Evolutionary conservation across 2,329 filamentous ascomycete species (phyloP).

Genomic region (Cordyceps cateniannulata): DNA sequence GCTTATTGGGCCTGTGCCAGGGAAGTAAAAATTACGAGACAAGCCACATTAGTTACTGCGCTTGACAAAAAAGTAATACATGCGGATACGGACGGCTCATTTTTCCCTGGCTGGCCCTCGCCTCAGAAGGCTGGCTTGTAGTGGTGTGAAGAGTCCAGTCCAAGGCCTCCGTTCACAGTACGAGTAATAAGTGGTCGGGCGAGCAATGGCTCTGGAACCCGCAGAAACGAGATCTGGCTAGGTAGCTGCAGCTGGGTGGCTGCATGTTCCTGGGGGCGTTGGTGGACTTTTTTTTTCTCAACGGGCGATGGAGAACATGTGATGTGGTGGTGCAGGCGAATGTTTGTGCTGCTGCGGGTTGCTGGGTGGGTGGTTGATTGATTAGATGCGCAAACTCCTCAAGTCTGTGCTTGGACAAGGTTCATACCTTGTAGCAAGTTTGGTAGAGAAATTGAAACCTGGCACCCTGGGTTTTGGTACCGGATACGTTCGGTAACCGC

Average conservation of each 20-base stretch:
- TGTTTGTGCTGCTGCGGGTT: too few relatives aligned
- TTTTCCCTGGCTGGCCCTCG: too few relatives aligned
- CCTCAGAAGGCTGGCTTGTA: too few relatives aligned
- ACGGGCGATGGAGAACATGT: not conserved
- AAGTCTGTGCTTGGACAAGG: not conserved
- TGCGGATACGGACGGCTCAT: not conserved
- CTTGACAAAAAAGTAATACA: not conserved
- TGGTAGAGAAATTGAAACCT: not conserved
- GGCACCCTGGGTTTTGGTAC: not conserved
- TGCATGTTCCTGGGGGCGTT: not conserved
- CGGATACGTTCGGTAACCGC: not conserved
- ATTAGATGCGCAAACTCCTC: not conserved
- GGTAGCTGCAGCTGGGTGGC: not conserved
- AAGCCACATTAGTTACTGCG: slow-evolving; percentile 3
- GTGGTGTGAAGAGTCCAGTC: not conserved
- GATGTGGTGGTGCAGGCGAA: too few relatives aligned
- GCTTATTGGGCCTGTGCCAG: not conserved
- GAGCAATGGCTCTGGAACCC: not conserved
- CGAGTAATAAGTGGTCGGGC: not conserved
- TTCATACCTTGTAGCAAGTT: too few relatives aligned
- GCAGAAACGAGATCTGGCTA: not conserved
- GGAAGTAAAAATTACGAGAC: slow-evolving; percentile 9
- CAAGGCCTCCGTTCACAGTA: not conserved
- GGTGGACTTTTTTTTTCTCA: not conserved
- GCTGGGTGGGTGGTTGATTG: not conserved